Evolutionary conservation across 192 early-diverging fungal species (phyloP), one percentile per base, ranked within the genome.

Genomic region (Backusella circina): DNA sequence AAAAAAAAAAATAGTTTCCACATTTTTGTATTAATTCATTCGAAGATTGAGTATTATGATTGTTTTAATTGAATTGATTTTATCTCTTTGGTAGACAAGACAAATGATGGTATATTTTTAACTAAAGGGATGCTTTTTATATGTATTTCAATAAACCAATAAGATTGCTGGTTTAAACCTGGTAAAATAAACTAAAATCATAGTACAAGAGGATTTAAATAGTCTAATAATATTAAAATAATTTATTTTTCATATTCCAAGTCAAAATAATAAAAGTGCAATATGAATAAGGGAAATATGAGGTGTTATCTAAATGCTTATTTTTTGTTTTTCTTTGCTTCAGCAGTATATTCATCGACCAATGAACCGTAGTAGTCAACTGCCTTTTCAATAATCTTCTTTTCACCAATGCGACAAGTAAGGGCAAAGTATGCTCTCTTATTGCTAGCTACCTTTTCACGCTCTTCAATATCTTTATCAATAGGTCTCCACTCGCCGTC

Each of bases 321-420:
- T 23, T 72, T 72, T n/a, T 51, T 54, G 70, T 23, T 72, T 32
- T 71, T 50, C 44, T 72, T 70, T 18, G 72, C 23, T 18, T 23
- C 51, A 33, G 57, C 18, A 39, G 57, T 36, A 28, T 57, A 50
- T 57, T 74, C 73, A 15, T 74, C 73, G 3, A 65, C 73, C 36
- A 65, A 41, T 15, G 65, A 64, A 4, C 64, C 26, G 36, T 78
- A 78, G 36, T 78, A 78, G 1, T 33, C 39, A 64, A 78, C 70
- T 7, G 77, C 73, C n/a, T 69, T 73, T 41, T 78, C 71, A 54
- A 65, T 12, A 44, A 81, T 77, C 64, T 77, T 67, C 67, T 81
- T 81, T 70, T 81, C 79, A n/a, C 75, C 70, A 32, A 81, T 81
- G 21, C 79, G 71, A 23, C 74, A 81, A 26, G 76, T 81, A 5